Evolutionary conservation across 345 rosid genomes (phyloP).

Genomic region (Cardamine occulta): DNA sequence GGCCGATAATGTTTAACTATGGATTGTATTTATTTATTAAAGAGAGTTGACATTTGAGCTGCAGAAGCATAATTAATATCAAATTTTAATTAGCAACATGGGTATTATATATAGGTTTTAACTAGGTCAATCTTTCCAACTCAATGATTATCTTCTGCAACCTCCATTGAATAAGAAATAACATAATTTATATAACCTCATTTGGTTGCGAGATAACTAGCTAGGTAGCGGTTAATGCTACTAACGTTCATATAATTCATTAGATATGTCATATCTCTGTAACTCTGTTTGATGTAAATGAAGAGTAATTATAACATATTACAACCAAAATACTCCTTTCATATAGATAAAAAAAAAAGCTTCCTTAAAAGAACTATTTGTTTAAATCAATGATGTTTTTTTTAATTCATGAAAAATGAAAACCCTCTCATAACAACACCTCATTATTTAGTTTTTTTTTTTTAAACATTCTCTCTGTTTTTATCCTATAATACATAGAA

Average conservation of each 20-base stretch:
- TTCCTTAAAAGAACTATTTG: too few species aligned
- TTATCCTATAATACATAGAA: too few species aligned
- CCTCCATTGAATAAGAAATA: not conserved
- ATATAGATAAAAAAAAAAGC: too few species aligned
- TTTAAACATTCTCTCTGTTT: too few species aligned
- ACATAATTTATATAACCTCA: not conserved
- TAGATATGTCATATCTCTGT: not conserved
- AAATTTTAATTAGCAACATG: not conserved
- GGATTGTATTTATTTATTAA: not conserved
- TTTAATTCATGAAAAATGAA: too few species aligned
- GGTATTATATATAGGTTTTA: not conserved
- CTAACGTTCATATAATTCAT: not conserved
- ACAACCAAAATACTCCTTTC: too few species aligned
- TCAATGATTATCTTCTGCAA: slow-evolving; percentile 2
- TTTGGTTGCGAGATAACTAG: not conserved
- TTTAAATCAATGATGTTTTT: too few species aligned
- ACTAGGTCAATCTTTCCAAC: not conserved
- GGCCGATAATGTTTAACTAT: not conserved
- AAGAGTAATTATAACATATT: too few species aligned
- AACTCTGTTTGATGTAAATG: not conserved
- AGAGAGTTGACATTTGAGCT: not conserved
- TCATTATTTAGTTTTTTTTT: too few species aligned
- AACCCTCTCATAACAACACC: too few species aligned
- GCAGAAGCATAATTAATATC: not conserved
- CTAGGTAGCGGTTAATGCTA: not conserved